Base-by-base conservation (phyloP, 495 filamentous ascomycete species). In the Neurospora pannonica region DNA sequence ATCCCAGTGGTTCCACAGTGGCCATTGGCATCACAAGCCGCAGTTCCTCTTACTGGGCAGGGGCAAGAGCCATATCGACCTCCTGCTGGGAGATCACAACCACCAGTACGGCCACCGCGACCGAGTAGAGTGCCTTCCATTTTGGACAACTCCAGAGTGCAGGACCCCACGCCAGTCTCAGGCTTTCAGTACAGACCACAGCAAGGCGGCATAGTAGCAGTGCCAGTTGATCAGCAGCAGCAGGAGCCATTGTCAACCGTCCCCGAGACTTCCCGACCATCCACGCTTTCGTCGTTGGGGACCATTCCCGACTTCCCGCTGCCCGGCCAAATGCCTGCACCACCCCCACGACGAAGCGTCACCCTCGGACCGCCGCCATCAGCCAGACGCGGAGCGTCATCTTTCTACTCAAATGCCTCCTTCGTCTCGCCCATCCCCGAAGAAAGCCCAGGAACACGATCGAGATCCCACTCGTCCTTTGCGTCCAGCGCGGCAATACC, bases 351-450 rank as follows among this genome's bases (percentile, higher is more conserved):
- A 75, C 86, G 88, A 71, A 89, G 85, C 75, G 87, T 87, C 42
- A 88, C 84, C 75, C 84, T 90, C 42, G 89, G 89, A 34, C 90
- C 90, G 40, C 90, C 90, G 10, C 92, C 92, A 24, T 90, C 89
- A 46, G 86, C 92, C 17, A 86, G 92, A 76, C 85, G 92, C 76
- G 93, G 91, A 0, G 90, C 85, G 37, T 89, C 90, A 3, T 89
- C 91, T n/a, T 92, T 90, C 40, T 93, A 93, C 76, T 94, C 93
- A 31, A 87, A 87, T 72, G 78, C 82, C n/a, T 93, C 92, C 2
- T 93, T 87, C 73, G 93, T 97, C 6, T 93, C 95, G 9, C 95
- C 95, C 2, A 97, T 98, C 72, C 92, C 90, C 1, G 95, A 98
- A 81, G 94, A 97, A 78, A 86, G 88, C 71, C 86, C 88, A 67